Conservation (phyloP, 2,329 filamentous ascomycete species). For the Cylindrodendrum hubeiense region DNA sequence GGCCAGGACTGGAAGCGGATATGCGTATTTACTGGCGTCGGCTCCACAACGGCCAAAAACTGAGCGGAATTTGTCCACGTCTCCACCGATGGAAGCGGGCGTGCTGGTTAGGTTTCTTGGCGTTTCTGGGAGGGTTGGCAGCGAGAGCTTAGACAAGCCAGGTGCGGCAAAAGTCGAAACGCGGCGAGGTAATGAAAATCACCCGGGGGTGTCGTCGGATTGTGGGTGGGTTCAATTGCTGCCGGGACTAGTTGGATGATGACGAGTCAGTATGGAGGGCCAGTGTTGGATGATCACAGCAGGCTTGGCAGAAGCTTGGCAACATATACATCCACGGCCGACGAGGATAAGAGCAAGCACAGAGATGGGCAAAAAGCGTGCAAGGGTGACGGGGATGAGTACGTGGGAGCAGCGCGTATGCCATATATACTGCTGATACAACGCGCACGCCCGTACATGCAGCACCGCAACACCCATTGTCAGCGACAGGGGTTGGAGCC, state of each 20-base stretch:
- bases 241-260: conserved; percentile 28
- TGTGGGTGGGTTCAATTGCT: conserved; percentile 26
- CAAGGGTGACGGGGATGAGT: conserved; percentile 8
- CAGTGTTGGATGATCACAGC: background rate
- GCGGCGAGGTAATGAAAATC: conserved; percentile 25
- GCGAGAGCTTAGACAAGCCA: conserved; percentile 29
- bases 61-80: conserved; percentile 45
- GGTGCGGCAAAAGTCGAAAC: conserved; percentile 26
- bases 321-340: background rate
- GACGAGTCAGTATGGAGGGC: conserved; percentile 23
- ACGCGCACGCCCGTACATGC: conserved; percentile 35
- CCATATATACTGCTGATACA: conserved; percentile 44
- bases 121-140: conserved; percentile 36
- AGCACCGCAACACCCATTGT: conserved; percentile 39
- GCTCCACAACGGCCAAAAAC: conserved; percentile 43
- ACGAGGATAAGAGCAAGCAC: conserved; percentile 9
- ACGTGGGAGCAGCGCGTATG: conserved; percentile 31
- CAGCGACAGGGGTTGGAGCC: conserved; percentile 43
- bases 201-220: conserved; percentile 22
- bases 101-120: conserved; percentile 38
- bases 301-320: conserved; percentile 1
- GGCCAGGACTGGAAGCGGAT: conserved; percentile 37
- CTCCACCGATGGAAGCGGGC: conserved; percentile 36
- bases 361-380: conserved; percentile 5
- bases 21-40: conserved; percentile 37